Base-by-base conservation (phyloP, 2,329 filamentous ascomycete genomes). In the Aspergillus pseudoglaucus region DNA sequence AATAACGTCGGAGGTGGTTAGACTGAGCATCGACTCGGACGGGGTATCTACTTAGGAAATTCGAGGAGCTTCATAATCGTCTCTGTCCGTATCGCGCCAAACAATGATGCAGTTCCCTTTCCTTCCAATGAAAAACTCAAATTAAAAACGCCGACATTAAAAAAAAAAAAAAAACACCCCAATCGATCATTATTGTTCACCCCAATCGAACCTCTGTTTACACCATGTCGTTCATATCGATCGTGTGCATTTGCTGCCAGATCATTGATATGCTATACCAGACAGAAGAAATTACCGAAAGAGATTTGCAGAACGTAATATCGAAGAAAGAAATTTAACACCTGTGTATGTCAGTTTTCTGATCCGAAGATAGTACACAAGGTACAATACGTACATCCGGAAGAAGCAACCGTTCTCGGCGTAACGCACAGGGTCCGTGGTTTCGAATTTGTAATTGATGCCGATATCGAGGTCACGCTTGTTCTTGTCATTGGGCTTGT, bases 401-500 rank as follows among this genome's bases (percentile, higher is more conserved):
- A 96, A 98, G 59, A 83, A 77, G 69, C 85, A 88, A 53, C 74
- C 67, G 47, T 90, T 91, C 63, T 83, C 70, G 4, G 83, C 81
- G 50, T 76, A 73, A 57, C 93, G 82, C 53, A 78, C 85, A 27
- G 74, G 70, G 65, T 97, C 90, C 22, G 82, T 72, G 3, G 90
- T 88, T 62, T 88, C 80, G 45, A 96, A 80, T 63, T 82, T 78
- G 75, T 97, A 97, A 41, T 83, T 77, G 63, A 98, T 81, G 62
- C 80, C 83, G 66, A 98, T 95, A 70, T 98, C 93, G 47, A 98
- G 79, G 68, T 98, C 93, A 57, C 93, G 85, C 69, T 86, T 84
- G 78, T 98, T 97, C 81, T 93, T 90, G 54, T 86, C 79, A 68
- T 95, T 98, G 46, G 93, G 93, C 72, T 84, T 86, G 75, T 91